These are phyloP conservation scores for Lodderomyces jiufengensis DNA, from an alignment of 1,139 yeast genomes.

Conservation along the genomic window DNA sequence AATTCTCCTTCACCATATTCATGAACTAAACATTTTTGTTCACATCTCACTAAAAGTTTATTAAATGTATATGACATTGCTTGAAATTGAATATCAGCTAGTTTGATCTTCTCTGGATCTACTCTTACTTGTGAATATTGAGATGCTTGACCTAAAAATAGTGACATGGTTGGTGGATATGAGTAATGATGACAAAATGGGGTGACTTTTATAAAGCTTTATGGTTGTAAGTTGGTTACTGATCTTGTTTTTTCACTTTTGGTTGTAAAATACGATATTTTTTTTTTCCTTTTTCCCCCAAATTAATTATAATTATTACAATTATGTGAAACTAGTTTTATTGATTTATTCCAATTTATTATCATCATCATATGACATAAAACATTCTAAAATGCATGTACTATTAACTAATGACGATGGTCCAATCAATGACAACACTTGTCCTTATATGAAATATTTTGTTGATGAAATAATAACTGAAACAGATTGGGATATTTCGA, in stretches of 20 bases:
- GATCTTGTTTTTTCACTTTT: not conserved
- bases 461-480: slow-evolving; percentile 61
- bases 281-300: slow-evolving; percentile 1
- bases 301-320: too few relatives aligned
- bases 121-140: slow-evolving; percentile 46
- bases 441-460: slow-evolving; percentile 82
- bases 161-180: slow-evolving; percentile 53
- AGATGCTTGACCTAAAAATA: slow-evolving; percentile 49
- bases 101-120: slow-evolving; percentile 61
- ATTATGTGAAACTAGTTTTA: not conserved
- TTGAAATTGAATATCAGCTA: slow-evolving; percentile 73
- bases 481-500: slow-evolving; percentile 83
- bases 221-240: not conserved
- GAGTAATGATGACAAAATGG: too few relatives aligned
- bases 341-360: slow-evolving; percentile 1
- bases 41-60: slow-evolving; percentile 54
- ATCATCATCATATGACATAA: not conserved
- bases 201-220: not conserved
- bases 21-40: slow-evolving; percentile 65
- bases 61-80: slow-evolving; percentile 70
- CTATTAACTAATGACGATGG: slow-evolving; percentile 91
- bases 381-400: slow-evolving; percentile 32
- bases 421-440: slow-evolving; percentile 74
- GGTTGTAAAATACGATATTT: not conserved
- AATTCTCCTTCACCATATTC: slow-evolving; percentile 79